These are phyloP conservation scores for Aureobasidium leucospermi DNA, from an alignment of 2,329 filamentous ascomycete species.

Conservation along the genomic window DNA sequence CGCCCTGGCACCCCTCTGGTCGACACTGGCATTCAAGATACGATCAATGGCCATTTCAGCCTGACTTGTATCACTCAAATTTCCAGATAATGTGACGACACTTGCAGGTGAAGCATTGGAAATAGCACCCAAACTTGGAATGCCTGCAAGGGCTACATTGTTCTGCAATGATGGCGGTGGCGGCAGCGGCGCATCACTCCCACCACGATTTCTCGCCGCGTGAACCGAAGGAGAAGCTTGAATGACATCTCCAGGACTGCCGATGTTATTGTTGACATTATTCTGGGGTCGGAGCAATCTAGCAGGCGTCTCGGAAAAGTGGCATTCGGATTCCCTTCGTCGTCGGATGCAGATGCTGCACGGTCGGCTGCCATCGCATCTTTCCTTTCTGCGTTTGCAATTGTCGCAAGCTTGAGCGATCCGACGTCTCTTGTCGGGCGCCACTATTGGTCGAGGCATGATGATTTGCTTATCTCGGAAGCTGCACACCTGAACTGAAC, in stretches of 20 bases:
- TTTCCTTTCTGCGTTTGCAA: slow-evolving; percentile 43
- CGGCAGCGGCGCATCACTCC: neutral
- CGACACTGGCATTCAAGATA: slow-evolving; percentile 27
- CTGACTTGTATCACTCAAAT: slow-evolving; percentile 21
- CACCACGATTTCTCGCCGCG: neutral
- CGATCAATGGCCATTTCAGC: slow-evolving; percentile 6
- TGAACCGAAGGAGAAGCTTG: neutral
- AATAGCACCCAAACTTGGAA: neutral
- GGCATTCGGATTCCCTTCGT: slow-evolving; percentile 34
- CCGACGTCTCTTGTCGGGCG: slow-evolving; percentile 15
- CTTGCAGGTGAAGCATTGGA: neutral
- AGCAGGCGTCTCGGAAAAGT: slow-evolving; percentile 25
- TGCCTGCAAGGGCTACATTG: neutral
- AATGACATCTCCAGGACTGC: neutral
- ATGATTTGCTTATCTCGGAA: neutral
- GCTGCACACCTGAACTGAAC: too few relatives aligned
- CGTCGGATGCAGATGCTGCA: slow-evolving; percentile 43
- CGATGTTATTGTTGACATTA: neutral
- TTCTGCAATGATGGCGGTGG: neutral
- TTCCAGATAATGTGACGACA: slow-evolving; percentile 19
- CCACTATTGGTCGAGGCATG: slow-evolving; percentile 13
- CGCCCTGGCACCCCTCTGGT: slow-evolving; percentile 18
- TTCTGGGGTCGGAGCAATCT: slow-evolving; percentile 4
- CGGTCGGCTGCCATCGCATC: slow-evolving; percentile 45
- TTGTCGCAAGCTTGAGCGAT: slow-evolving; percentile 36